Percentiles rank a stretch among this genome's conserved stretches.
Conservation (phyloP, 768 basidiomycete species). For the Mrakia hoshinonis region DNA sequence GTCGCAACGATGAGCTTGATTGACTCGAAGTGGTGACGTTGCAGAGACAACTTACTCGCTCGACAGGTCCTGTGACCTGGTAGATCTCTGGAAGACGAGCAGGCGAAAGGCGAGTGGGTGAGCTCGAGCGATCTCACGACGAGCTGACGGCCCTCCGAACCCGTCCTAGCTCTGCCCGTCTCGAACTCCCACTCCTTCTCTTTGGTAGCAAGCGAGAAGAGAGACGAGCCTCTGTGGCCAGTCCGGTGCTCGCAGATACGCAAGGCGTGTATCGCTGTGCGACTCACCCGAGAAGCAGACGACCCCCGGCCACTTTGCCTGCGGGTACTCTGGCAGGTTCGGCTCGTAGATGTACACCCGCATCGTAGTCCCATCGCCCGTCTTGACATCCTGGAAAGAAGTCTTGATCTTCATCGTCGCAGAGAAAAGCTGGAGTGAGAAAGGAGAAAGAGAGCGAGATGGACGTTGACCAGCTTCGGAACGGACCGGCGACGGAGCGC, state of each 20-base stretch:
- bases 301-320: slow-evolving; percentile 24
- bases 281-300: slow-evolving; percentile 22
- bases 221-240: slow-evolving; percentile 55
- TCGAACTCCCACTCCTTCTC: not conserved
- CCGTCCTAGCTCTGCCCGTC: not conserved
- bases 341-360: slow-evolving; percentile 78
- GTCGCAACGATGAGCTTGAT: not conserved
- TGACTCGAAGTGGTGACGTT: not conserved
- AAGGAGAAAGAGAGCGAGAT: not conserved
- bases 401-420: slow-evolving; percentile 68
- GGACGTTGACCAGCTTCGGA: not conserved
- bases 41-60: slow-evolving; percentile 45
- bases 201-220: slow-evolving; percentile 61
- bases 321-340: slow-evolving; percentile 65
- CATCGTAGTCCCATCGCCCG: slow-evolving; percentile 55
- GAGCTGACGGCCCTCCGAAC: not conserved
- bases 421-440: not conserved
- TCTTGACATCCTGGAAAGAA: slow-evolving; percentile 65
- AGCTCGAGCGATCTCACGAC: not conserved
- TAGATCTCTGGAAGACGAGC: slow-evolving; percentile 51
- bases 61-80: slow-evolving; percentile 75
- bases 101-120: not conserved
- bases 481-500: too few species aligned
- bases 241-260: too few species aligned
- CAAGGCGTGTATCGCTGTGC: too few species aligned